Base-by-base conservation (phyloP, 768 basidiomycete species). In the Sutorius australiensis region DNA sequence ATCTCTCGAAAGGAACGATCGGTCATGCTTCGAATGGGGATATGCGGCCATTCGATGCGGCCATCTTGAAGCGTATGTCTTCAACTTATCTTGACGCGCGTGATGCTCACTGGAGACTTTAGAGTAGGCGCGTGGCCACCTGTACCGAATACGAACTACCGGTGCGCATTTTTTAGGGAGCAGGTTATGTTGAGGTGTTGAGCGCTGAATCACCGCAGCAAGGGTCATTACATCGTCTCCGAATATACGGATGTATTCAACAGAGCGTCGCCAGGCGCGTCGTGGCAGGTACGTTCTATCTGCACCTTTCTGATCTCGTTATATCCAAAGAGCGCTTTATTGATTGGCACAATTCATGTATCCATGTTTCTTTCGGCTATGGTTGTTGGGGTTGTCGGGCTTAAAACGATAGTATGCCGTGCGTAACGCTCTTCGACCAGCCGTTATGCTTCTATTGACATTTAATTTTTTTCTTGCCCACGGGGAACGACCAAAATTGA, bases 91-190 rank as follows among this genome's bases (percentile, higher is more conserved):
- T 21, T 28, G 10, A 48, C n/a, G 17, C 24, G 34, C 56, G 33
- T 43, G 24, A n/a, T 2, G 41, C 53, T 55, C 37, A 58, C 12
- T 6, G 7, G 9, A 33, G 37, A 19, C 32, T 56, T 34, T 65
- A 89, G 87, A 9, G 72, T 76, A 9, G 81, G 81, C 4, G 79
- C 81, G 56, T 92, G 89, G 89, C 89, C 89, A 6, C 90, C 89
- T 28, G 70, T 77, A 30, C 88, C 90, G 2, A 83, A 84, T 50
- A 74, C 74, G 21, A 90, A 92, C 60, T 92, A 91, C 67, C 79
- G 89, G 89, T 89, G 46, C 48, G 77, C 64, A 19, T 40, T 40
- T 16, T 16, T 52, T 33, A 17, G 9, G 5, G 33, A 12, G 17
- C 24, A 19, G 42, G 10, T 38, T 17, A 6, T 41, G 42, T 28